Base-by-base conservation (phyloP, 164 flowering plant species). In the Sedum album region DNA sequence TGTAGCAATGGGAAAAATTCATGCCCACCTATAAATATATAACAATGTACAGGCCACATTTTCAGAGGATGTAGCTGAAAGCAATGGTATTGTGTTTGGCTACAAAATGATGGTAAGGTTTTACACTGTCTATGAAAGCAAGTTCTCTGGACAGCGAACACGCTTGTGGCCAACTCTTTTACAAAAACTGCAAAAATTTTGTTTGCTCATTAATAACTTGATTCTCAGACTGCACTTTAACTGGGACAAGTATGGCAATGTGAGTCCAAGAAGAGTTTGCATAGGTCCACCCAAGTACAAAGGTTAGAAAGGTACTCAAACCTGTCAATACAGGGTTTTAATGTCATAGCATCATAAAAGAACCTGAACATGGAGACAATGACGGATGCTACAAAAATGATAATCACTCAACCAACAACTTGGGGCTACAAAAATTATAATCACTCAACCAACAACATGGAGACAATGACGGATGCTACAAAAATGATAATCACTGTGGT, bases 181-280 rank as follows among this genome's bases (percentile, higher is more conserved):
- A 89, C 96, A 23, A 97, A 85, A 60, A 81, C 81, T 0, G 30
- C 73, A 71, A 94, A 77, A 61, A 94, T 91, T 11, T 79, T 73
- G 68, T 85, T 76, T 61, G 98, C 91, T 66, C 87, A 84, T 71
- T 82, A 73, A 87, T 94, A 97, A 35, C 93, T 91, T 33, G 85
- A 89, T 71, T 91, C 97, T 66, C 98, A 77, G 91, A 94, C 62
- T 88, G 80, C 36, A 94, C 91, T 13, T 91, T 96, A 13, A 76
- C 72, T 57, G 98, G 98, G 70, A 87, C 97, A 70, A 94, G 95
- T 39, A 90, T 91, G 13, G 98, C 98, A 72, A 94, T 88, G 60
- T 97, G 91, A 36, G 98, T 97, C 98, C 98, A 94, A 53, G 97
- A 91, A 64, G 90, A 82, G 88, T 94, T 97, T 73, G 90, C 90